These are phyloP conservation scores for Diacronema lutheri DNA, from an alignment of 78 protist genomes.

Conservation along the genomic window DNA sequence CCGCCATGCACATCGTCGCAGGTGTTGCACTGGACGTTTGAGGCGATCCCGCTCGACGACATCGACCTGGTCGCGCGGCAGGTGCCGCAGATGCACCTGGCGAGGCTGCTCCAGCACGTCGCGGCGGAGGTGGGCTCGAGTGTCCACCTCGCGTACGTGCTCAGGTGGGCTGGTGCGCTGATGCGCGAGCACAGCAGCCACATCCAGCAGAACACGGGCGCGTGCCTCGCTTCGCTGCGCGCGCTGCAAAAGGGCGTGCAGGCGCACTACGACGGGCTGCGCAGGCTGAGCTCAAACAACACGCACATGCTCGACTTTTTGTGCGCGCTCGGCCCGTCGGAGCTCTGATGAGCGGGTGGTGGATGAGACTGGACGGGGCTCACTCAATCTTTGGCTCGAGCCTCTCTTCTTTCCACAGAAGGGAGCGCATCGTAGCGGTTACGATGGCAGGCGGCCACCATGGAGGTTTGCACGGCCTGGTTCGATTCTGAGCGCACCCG, in stretches of 20 bases:
- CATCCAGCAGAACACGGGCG: not conserved
- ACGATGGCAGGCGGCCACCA: no score
- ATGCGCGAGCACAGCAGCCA: slow-evolving; percentile 52
- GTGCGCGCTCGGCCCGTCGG: no score
- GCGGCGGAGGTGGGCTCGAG: slow-evolving; percentile 5
- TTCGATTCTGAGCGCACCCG: no score
- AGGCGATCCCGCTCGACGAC: slow-evolving; percentile 45
- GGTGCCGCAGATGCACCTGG: slow-evolving; percentile 23
- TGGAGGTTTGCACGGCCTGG: no score
- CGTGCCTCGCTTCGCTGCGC: not conserved
- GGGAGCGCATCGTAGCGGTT: no score
- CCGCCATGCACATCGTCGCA: not conserved
- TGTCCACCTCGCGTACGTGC: not conserved
- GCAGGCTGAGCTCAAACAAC: slow-evolving; percentile 22
- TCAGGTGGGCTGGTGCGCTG: not conserved
- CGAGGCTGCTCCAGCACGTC: slow-evolving; percentile 59
- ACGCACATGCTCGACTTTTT: slow-evolving; percentile 20
- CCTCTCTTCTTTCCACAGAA: no score
- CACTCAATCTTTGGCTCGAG: no score
- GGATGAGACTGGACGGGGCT: no score
- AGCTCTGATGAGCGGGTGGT: no score
- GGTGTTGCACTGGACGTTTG: not conserved
- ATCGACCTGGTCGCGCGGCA: slow-evolving; percentile 43
- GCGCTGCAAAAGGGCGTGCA: slow-evolving; percentile 26
- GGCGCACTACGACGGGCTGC: slow-evolving; percentile 13